Percentiles rank a stretch among this genome's conserved stretches.
Conservation (phyloP, 2,329 filamentous ascomycete species). For the Dactylellina haptotyla region DNA sequence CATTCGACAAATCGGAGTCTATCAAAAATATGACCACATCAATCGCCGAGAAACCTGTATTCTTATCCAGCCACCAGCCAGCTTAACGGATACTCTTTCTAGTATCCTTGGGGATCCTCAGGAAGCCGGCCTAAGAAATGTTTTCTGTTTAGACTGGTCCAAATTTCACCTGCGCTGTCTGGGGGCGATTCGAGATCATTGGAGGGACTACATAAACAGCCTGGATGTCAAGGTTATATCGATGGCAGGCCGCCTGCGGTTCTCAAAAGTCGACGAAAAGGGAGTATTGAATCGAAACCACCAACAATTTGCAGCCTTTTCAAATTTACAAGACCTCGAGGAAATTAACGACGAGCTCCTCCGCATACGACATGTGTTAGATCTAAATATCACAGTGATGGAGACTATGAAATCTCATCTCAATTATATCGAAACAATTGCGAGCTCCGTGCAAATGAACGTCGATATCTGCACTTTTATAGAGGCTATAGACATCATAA, state of each 20-base stretch:
- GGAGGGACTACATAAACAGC: slow-evolving; percentile 12
- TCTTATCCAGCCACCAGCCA: background rate
- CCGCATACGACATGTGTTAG: background rate
- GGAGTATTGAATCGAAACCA: background rate
- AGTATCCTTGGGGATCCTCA: background rate
- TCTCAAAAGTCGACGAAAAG: background rate
- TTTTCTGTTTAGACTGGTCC: slow-evolving; percentile 2
- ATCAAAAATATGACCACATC: slow-evolving; percentile 4
- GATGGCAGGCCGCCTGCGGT: background rate
- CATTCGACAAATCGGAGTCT: slow-evolving; percentile 1
- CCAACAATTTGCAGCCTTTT: background rate
- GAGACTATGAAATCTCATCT: slow-evolving; percentile 3
- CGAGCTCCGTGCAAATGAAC: background rate
- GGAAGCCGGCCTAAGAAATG: background rate
- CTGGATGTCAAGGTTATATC: background rate
- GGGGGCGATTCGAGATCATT: background rate
- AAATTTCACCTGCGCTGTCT: background rate
- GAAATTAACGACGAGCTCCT: slow-evolving; percentile 6
- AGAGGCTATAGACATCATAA: no score
- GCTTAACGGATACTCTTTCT: background rate
- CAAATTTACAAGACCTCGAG: slow-evolving; percentile 5
- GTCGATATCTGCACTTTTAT: background rate
- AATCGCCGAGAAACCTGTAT: background rate
- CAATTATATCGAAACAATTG: background rate
- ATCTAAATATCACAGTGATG: background rate